Base-by-base conservation (phyloP, 192 early-diverging fungal genomes). In the Helicostylum pulchrum region DNA sequence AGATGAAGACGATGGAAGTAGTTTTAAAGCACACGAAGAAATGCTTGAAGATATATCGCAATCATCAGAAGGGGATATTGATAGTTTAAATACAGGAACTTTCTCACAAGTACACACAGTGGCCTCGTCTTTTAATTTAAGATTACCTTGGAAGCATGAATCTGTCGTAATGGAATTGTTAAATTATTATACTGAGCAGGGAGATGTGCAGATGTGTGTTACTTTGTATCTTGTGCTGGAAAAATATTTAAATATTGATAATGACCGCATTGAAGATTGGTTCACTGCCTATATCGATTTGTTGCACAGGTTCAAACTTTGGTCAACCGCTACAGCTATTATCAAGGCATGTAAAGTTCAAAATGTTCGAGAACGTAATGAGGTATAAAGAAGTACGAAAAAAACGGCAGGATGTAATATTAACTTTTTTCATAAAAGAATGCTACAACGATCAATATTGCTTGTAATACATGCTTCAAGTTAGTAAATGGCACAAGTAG, bases 131-230 rank as follows among this genome's bases (percentile, higher is more conserved):
- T 59, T 59, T 19, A 59, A 73, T 3, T 26, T 67, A 12, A 67
- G 73, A 48, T 71, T 55, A 12, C 49, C 61, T 30, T 82, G 78
- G 76, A 61, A 77, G 14, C 77, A 83, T 54, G 69, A 78, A 47
- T 54, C 66, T 2, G 71, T 88, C 0, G 78, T 88, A 0, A 55
- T 54, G 9, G 85, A 85, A 26, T 14, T 92, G 10, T 61, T 93
- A 0, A 77, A 87, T 31, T 88, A 85, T 64, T 92, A 91, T 70
- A 80, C 86, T 14, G 90, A 92, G 30, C 82, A 90, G 71, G 88
- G 85, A 10, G 88, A 92, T 61, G 86, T 90, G 1, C 90, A 92
- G 61, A 92, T 91, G 87, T 90, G 87, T 73, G 87, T 88, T 4
- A 83, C 87, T 7, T 77, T 92, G 3, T 60, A 86, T 19, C 61